Conservation (phyloP, 345 rosid species). For the Trapa incisa region DNA sequence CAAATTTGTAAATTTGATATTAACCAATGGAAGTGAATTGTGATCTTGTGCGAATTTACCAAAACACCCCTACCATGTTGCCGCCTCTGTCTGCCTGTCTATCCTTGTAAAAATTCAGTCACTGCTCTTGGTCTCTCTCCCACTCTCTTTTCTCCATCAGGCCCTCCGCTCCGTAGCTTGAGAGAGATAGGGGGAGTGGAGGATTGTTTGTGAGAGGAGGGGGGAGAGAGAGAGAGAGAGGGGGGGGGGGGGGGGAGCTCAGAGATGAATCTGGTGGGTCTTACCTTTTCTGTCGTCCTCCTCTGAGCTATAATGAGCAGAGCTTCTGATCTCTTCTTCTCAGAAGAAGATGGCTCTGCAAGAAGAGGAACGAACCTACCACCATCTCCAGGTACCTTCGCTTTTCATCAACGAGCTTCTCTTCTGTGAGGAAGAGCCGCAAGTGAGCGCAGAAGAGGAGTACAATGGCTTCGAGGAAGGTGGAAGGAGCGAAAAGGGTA, state of each 20-base stretch:
- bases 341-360: conserved; percentile 52
- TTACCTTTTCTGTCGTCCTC: neutral
- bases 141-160: neutral
- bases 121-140: neutral
- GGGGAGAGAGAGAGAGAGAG: neutral
- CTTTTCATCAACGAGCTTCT: conserved; percentile 39
- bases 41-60: neutral
- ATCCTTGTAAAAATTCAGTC: neutral
- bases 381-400: conserved; percentile 19
- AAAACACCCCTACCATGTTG: neutral
- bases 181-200: neutral
- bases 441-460: conserved; percentile 18
- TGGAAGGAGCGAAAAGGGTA: conserved; percentile 25
- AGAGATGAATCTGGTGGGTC: conserved; percentile 4
- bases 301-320: conserved; percentile 35
- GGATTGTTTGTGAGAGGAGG: neutral
- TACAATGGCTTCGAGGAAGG: conserved; percentile 12
- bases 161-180: no score
- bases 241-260: neutral
- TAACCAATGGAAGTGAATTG: neutral
- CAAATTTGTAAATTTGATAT: no score
- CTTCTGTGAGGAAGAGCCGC: conserved; percentile 49
- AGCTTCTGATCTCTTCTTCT: conserved; percentile 34
- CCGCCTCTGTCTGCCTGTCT: neutral
- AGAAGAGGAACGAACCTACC: conserved; percentile 23